Evolutionary conservation across 1,284 basidiomycete genomes (phyloP).

Genomic region (Apiotrichum veenhuisii): DNA sequence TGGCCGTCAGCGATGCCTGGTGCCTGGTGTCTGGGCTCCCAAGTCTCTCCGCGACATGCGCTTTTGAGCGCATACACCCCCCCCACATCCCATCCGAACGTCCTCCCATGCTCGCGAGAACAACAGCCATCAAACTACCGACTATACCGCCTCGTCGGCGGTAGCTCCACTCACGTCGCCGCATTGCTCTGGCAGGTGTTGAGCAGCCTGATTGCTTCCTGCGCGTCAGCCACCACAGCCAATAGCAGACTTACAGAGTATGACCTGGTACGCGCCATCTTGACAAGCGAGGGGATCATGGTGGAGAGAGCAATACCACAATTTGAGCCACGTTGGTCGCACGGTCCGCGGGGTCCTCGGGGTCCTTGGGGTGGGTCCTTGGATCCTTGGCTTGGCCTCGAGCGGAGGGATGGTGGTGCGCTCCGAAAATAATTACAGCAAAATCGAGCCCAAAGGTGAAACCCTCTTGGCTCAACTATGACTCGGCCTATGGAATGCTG

Average conservation of each 20-base stretch:
- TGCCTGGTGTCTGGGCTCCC: background rate
- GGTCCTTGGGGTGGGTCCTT: no score
- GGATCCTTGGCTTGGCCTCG: no score
- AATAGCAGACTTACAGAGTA: constrained; percentile 24
- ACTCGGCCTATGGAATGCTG: no score
- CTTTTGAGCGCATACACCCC: background rate
- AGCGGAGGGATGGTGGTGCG: no score
- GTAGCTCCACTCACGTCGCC: constrained; percentile 55
- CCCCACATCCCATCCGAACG: background rate
- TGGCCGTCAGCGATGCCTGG: constrained; percentile 15
- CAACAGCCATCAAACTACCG: no score
- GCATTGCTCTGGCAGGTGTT: constrained; percentile 95
- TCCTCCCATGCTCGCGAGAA: background rate
- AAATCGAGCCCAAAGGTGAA: no score
- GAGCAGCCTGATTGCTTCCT: constrained; percentile 77
- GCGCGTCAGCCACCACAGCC: background rate
- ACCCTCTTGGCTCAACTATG: no score
- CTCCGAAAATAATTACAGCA: no score
- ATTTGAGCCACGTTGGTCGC: no score
- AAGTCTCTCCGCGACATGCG: background rate
- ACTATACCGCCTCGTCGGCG: no score
- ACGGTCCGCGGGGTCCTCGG: no score
- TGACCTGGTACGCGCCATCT: constrained; percentile 29
- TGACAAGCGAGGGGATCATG: constrained; percentile 32
- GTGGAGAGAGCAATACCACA: background rate